Base-by-base conservation (phyloP, 495 filamentous ascomycete species). In the Diplogelasinospora grovesii region DNA sequence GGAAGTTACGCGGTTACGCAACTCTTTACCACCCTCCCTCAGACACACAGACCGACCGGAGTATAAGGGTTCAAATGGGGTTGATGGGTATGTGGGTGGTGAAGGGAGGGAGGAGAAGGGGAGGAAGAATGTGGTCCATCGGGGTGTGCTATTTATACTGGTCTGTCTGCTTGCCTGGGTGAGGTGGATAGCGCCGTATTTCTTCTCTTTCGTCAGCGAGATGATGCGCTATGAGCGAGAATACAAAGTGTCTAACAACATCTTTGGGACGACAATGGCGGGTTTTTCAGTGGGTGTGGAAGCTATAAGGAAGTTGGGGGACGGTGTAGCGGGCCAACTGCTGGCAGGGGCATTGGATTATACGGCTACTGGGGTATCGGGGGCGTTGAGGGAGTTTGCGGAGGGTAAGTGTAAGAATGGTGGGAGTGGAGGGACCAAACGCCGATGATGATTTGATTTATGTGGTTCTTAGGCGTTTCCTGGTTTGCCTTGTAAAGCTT, bases 1-100 rank as follows among this genome's bases (percentile, higher is more conserved):
- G 26, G 72, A 79, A 36, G 40, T 55, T 22, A 33, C 65, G 20
- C 61, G 65, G 24, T 56, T 83, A 4, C 65, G 55, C 1, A n/a
- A n/a, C n/a, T n/a, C n/a, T n/a, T n/a, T n/a, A n/a, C n/a, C 4
- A 15, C 21, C 23, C 22, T 26, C 14, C 26, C 26, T 3, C 10
- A 13, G 36, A 39, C 5, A 3, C 10, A n/a, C 22, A 23, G 3
- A 13, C 11, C 14, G 8, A 9, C 15, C 14, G 33, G 6, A 20
- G 20, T 18, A 14, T n/a, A 5, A 11, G 33, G 6, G 33, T 13
- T 5, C 5, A 9, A 19, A 15, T 22, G 10, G 21, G 9, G n/a
- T n/a, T n/a, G n/a, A n/a, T n/a, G n/a, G n/a, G n/a, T n/a, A n/a
- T n/a, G n/a, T n/a, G n/a, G n/a, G n/a, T n/a, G n/a, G n/a, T 6